Conservation (phyloP, 2,329 filamentous ascomycete genomes). For the Pyrenochaeta sp. region DNA sequence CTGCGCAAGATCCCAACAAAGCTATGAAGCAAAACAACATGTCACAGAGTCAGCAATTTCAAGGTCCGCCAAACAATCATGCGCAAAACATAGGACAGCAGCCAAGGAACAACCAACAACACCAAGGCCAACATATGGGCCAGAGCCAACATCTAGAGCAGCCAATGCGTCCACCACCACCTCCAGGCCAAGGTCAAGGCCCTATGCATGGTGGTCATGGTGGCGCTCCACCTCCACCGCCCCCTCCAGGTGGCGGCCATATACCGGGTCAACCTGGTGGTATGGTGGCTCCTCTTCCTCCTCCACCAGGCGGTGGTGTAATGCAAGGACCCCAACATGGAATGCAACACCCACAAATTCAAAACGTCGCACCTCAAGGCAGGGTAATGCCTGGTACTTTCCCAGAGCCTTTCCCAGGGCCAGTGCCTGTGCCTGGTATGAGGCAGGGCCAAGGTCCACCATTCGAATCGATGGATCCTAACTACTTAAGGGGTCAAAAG, state of each 20-base stretch:
- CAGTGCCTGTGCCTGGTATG: constrained; percentile 11
- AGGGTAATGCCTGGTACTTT: constrained; percentile 27
- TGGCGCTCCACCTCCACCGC: constrained; percentile 13
- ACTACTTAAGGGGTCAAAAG: constrained; percentile 24
- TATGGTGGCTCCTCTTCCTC: constrained; percentile 2
- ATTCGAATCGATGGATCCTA: constrained; percentile 15
- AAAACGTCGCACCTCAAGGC: constrained; percentile 9
- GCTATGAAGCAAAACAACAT: constrained; percentile 9
- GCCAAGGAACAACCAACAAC: constrained; percentile 9
- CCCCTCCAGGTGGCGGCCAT: constrained; percentile 9
- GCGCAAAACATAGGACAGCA: constrained; percentile 15
- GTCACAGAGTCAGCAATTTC: constrained; percentile 10
- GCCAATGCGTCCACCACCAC: constrained; percentile 5
- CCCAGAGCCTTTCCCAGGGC: constrained; percentile 23
- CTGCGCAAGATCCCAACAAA: constrained; percentile 12
- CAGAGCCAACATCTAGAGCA: constrained; percentile 14
- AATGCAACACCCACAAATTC: constrained; percentile 13
- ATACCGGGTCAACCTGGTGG: constrained; percentile 1
- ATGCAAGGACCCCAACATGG: constrained; percentile 13
- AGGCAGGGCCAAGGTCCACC: constrained; percentile 11
- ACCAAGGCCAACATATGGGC: constrained; percentile 9
- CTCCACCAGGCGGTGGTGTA: constrained; percentile 5
- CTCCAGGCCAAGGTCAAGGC: constrained; percentile 4
- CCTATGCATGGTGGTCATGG: constrained; percentile 5
- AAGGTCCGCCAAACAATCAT: constrained; percentile 3